Base-by-base conservation (phyloP, 768 basidiomycete genomes). In the Boletus pseudopeckii region DNA sequence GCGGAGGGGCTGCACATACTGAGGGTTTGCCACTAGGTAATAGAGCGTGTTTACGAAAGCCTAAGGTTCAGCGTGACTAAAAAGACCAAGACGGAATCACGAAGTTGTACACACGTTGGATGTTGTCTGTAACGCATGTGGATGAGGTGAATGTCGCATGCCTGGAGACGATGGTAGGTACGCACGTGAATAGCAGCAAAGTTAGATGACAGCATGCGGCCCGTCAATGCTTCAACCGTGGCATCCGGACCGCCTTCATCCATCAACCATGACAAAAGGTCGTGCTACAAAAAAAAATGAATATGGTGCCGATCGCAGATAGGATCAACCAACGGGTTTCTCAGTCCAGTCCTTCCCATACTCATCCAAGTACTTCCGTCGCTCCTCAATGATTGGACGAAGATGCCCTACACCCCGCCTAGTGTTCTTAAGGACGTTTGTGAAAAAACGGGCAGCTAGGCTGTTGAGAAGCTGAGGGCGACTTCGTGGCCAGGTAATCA, bases 381-480 rank as follows among this genome's bases (percentile, higher is more conserved):
- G 63, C 28, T 73, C 65, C 17, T 65, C 56, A 50, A 72, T 65
- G n/a, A 73, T 56, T 4, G 71, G 66, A 43, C 64, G 22, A 30
- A 73, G 53, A 22, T 58, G 48, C 9, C 44, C 41, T 7, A 57
- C 18, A 8, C 48, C 60, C 0, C 46, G 57, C 4, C 45, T 48
- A 3, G 53, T 40, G 7, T 53, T 53, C n/a, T 33, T 37, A 1
- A 37, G 13, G 7, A 58, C 28, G 5, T 38, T 55, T 10, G 51
- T 56, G 13, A 66, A 4, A 9, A 66, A 44, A 18, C 33, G 24
- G 20, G 51, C 64, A 7, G 59, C 62, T 4, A 66, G 36, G 5
- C 69, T 70, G 39, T 11, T 26, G 15, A 40, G 20, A 41, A 14
- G 7, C 7, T 28, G 10, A 30, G 24, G 13, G 28, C 2, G 5